phyloP scores from a whole-genome alignment of 805 yeast genomes.

The Starmerella potacharoeniae region DNA sequence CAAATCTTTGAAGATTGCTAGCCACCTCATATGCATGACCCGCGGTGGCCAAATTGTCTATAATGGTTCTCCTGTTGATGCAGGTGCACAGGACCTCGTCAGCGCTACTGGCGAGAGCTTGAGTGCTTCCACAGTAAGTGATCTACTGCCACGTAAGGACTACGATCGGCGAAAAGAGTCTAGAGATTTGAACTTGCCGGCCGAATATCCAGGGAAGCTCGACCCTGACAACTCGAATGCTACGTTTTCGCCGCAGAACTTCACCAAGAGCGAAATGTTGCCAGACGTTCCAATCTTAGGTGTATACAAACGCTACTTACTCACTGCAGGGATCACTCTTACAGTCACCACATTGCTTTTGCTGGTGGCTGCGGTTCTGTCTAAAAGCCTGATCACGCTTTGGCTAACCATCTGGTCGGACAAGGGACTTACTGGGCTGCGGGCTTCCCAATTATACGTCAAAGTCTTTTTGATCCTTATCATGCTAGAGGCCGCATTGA shows the following conservation, averaged over 20 bases:
- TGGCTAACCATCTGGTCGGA: conserved; percentile 22
- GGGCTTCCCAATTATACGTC: conserved; percentile 15
- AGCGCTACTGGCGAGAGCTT: conserved; percentile 1
- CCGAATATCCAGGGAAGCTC: background rate
- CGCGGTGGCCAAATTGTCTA: conserved; percentile 1
- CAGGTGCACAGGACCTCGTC: background rate
- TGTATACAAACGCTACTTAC: conserved; percentile 13
- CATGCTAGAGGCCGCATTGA: conserved; percentile 3
- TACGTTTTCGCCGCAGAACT: background rate
- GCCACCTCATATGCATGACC: conserved; percentile 2
- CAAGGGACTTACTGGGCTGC: conserved; percentile 14
- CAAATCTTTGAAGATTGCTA: conserved; percentile 41
- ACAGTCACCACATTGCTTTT: background rate
- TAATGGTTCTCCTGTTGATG: background rate
- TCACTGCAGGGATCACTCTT: conserved; percentile 5
- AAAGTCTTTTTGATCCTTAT: conserved; percentile 12
- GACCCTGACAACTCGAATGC: background rate
- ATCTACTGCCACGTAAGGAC: background rate
- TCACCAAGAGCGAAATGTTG: conserved; percentile 35
- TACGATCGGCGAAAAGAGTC: background rate
- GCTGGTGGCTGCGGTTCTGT: background rate
- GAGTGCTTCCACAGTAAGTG: background rate
- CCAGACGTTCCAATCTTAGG: conserved; percentile 20
- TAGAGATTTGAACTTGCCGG: background rate
- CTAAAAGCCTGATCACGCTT: conserved; percentile 10